Evolutionary conservation across 345 rosid species (phyloP).

Genomic region (Gynandropsis gynandra): DNA sequence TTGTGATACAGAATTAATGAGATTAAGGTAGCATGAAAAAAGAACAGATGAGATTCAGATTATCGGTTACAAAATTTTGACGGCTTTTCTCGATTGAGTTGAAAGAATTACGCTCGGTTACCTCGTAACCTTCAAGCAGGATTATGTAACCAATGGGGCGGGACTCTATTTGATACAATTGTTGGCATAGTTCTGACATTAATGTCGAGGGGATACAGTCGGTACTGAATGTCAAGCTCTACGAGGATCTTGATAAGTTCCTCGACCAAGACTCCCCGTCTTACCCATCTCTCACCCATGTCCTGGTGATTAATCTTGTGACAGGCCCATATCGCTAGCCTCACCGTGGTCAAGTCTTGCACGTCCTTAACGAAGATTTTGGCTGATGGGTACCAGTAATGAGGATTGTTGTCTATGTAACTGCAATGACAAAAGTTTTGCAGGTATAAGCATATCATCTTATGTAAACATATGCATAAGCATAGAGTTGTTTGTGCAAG

Average conservation of each 20-base stretch:
- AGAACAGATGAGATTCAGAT: too few species aligned
- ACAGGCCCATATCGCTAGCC: constrained; percentile 53
- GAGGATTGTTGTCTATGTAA: constrained; percentile 57
- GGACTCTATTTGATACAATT: constrained; percentile 34
- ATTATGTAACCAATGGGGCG: constrained; percentile 34
- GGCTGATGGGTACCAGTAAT: constrained; percentile 68
- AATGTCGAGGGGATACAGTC: constrained; percentile 59
- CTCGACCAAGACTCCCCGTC: constrained; percentile 56
- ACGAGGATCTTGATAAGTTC: constrained; percentile 57
- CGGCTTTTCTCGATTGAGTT: too few species aligned
- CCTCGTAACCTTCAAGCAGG: constrained; percentile 10
- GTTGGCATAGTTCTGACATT: constrained; percentile 47
- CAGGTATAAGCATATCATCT: not conserved
- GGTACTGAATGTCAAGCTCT: constrained; percentile 68
- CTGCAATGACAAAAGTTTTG: constrained; percentile 24
- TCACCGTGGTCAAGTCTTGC: constrained; percentile 39
- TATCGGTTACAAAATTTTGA: too few species aligned
- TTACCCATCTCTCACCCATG: constrained; percentile 46
- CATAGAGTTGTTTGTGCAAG: not conserved
- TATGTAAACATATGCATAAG: not conserved
- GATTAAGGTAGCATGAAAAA: too few species aligned
- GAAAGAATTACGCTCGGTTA: not conserved
- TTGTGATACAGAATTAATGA: too few species aligned
- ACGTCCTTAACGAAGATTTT: constrained; percentile 44
- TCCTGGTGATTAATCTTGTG: constrained; percentile 69